phyloP scores from a whole-genome alignment of 1,284 basidiomycete genomes.

The Trichosporon asahii region DNA sequence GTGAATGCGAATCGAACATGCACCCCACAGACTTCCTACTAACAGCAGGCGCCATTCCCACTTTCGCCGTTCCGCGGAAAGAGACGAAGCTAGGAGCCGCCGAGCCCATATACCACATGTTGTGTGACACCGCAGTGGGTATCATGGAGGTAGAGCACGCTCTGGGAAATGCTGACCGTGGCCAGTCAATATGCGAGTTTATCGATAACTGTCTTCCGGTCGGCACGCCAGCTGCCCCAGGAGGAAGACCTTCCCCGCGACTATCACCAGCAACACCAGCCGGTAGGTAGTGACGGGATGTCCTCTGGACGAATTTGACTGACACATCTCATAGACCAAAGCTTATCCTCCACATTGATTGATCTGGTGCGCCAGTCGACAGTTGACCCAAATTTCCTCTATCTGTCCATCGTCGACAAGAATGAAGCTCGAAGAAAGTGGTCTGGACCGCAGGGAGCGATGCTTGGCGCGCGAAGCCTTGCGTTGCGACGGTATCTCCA shows the following conservation, averaged over 20 bases:
- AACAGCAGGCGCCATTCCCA: conserved; percentile 56
- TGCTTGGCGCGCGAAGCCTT: conserved; percentile 57
- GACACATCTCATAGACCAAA: neutral
- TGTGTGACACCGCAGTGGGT: conserved; percentile 53
- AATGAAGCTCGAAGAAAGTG: conserved; percentile 48
- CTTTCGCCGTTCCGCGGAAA: conserved; percentile 70
- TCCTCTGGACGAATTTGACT: neutral
- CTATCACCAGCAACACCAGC: conserved; percentile 77
- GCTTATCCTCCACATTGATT: conserved; percentile 54
- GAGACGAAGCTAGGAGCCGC: conserved; percentile 55
- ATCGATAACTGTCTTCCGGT: conserved; percentile 72
- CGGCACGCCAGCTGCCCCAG: conserved; percentile 50
- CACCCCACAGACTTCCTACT: neutral
- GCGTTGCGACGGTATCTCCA: conserved; percentile 60
- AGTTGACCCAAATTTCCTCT: conserved; percentile 56
- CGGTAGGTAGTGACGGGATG: conserved; percentile 51
- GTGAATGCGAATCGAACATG: neutral
- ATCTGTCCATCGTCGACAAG: conserved; percentile 42
- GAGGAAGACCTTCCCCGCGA: conserved; percentile 65
- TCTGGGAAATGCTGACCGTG: neutral
- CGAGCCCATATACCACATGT: conserved; percentile 73
- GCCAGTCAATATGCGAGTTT: conserved; percentile 70
- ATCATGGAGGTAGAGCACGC: neutral
- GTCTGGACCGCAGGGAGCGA: conserved; percentile 42
- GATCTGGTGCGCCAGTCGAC: conserved; percentile 60